These are phyloP conservation scores for Calendula officinalis DNA, from an alignment of 129 eudicot genomes.

Conservation along the genomic window DNA sequence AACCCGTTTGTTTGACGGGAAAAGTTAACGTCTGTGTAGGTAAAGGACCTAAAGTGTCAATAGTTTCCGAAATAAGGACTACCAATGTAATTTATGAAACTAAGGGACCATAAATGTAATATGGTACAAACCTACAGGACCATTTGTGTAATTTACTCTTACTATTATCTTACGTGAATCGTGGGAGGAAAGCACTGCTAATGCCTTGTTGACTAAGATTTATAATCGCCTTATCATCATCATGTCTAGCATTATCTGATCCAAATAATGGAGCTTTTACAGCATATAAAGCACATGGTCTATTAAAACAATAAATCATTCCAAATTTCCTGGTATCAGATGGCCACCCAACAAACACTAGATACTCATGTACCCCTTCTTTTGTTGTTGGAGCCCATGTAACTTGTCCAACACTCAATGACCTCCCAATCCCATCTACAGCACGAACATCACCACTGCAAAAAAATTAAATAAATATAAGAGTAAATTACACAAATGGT, in stretches of 20 bases:
- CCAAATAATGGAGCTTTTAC: slow-evolving; percentile 55
- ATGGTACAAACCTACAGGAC: too few species aligned
- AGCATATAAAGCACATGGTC: slow-evolving; percentile 92
- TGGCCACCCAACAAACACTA: slow-evolving; percentile 97
- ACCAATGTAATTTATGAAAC: too few species aligned
- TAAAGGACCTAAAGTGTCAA: too few species aligned
- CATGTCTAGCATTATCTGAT: slow-evolving; percentile 41
- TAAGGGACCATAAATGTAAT: too few species aligned
- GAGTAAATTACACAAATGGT: too few species aligned
- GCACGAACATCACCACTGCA: slow-evolving; percentile 89
- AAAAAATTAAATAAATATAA: background rate
- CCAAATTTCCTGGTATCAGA: slow-evolving; percentile 77
- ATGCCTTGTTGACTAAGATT: slow-evolving; percentile 54
- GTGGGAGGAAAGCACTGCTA: slow-evolving; percentile 84
- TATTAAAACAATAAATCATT: slow-evolving; percentile 78
- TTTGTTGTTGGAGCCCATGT: slow-evolving; percentile 78
- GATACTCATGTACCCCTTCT: slow-evolving; percentile 50
- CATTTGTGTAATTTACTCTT: too few species aligned
- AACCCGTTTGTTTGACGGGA: too few species aligned
- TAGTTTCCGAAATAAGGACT: too few species aligned
- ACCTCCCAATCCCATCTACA: slow-evolving; percentile 65
- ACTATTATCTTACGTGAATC: slow-evolving; percentile 94
- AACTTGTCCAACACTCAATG: slow-evolving; percentile 91
- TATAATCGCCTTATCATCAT: slow-evolving; percentile 20
- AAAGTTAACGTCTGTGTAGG: too few species aligned